Conservation (phyloP, 139 green algal genomes). For the Mesotaenium endlicherianum region DNA sequence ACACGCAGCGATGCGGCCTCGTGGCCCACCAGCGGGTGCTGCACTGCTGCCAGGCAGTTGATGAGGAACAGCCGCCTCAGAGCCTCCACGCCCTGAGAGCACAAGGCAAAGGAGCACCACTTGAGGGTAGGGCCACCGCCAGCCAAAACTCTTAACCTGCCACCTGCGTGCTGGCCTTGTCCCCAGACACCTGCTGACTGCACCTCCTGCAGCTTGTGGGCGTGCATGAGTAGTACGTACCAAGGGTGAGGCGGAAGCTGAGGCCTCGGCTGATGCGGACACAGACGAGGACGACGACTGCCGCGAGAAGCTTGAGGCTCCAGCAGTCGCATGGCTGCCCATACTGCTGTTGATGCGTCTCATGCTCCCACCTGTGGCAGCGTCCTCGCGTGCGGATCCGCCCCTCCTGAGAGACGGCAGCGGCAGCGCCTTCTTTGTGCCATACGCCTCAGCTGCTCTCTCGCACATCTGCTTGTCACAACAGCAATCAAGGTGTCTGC, state of each 20-base stretch:
- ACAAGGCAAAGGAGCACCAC: too few species aligned
- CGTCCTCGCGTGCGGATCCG: too few species aligned
- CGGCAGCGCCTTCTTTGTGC: constrained; percentile 1
- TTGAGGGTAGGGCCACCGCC: too few species aligned
- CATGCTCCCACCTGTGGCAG: too few species aligned
- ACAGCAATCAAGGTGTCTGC: neutral
- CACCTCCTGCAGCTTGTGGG: too few species aligned
- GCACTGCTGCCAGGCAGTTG: constrained; percentile 43
- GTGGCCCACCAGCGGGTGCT: constrained; percentile 7
- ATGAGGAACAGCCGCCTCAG: constrained; percentile 41
- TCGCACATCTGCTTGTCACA: constrained; percentile 47
- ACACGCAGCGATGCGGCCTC: neutral
- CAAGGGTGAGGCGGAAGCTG: neutral
- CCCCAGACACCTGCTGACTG: too few species aligned
- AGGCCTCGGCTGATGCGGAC: neutral
- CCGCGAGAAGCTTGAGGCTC: neutral
- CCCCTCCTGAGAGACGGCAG: neutral
- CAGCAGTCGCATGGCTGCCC: neutral
- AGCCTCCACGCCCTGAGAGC: constrained; percentile 4
- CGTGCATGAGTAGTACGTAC: too few species aligned
- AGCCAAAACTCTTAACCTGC: too few species aligned
- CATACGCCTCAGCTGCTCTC: constrained; percentile 25
- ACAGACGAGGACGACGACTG: neutral
- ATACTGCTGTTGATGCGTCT: neutral
- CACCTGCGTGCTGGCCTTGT: too few species aligned